Conservation (phyloP, 352 stramenopile species). For the Phytophthora sp. region DNA sequence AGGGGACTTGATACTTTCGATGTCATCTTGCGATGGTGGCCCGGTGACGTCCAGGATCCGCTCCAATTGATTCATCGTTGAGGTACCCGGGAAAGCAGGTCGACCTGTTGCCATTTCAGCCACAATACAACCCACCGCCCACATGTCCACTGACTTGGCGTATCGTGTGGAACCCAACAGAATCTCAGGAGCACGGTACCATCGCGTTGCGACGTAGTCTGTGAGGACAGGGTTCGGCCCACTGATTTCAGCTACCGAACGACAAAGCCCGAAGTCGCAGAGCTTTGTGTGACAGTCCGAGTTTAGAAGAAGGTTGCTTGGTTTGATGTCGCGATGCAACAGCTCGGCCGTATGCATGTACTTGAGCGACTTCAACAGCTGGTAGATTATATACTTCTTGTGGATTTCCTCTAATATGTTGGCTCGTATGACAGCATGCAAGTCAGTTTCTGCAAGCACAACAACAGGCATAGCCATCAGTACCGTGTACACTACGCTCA, state of each 20-base stretch:
- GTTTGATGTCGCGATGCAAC: conserved; percentile 97
- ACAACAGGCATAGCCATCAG: too few relatives aligned
- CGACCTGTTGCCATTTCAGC: conserved; percentile 93
- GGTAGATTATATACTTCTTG: conserved; percentile 98
- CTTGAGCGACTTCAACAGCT: conserved; percentile 96
- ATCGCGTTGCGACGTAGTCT: conserved; percentile 96
- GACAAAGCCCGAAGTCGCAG: conserved; percentile 96
- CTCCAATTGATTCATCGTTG: conserved; percentile 97
- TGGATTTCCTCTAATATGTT: conserved; percentile 97
- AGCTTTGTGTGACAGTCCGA: conserved; percentile 95
- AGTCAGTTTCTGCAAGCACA: conserved; percentile 88
- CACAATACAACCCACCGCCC: conserved; percentile 94
- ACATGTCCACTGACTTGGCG: conserved; percentile 94
- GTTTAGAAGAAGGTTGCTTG: conserved; percentile 96
- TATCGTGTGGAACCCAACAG: conserved; percentile 94
- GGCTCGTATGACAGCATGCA: conserved; percentile 95
- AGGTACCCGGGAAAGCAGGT: conserved; percentile 94
- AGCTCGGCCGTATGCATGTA: conserved; percentile 96
- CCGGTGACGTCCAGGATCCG: conserved; percentile 96
- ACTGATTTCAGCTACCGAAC: conserved; percentile 89
- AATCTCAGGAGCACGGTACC: conserved; percentile 96
- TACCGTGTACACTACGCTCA: too few relatives aligned
- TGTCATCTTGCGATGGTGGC: conserved; percentile 86
- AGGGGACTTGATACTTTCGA: conserved; percentile 92
- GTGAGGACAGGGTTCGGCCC: conserved; percentile 89